Base-by-base conservation (phyloP, 192 early-diverging fungal species). In the Umbelopsis sp. region DNA sequence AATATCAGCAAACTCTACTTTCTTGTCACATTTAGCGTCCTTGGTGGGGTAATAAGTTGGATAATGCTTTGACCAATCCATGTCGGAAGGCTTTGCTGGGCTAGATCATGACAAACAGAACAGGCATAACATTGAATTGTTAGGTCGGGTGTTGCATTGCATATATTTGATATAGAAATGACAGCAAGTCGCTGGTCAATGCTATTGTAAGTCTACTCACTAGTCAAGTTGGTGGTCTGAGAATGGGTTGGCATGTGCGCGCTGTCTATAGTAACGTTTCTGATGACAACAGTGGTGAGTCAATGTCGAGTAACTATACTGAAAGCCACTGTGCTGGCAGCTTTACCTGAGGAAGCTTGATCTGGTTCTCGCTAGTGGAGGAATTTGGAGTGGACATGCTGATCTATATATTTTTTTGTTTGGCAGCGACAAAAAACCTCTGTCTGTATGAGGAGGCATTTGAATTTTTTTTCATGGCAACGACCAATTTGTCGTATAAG, bases 161-260 rank as follows among this genome's bases (percentile, higher is more conserved):
- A 66, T 54, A 53, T n/a, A 29, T 44, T 45, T 20, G 34, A 11
- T 9, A 2, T 44, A 56, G 45, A 20, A n/a, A n/a, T n/a, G n/a
- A n/a, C n/a, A n/a, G n/a, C n/a, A n/a, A n/a, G n/a, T n/a, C n/a
- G n/a, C n/a, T n/a, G n/a, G n/a, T n/a, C n/a, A 51, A 65, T n/a
- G 31, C 0, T 12, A 54, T 5, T 21, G 2, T 59, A 43, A 20
- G 22, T 0, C 41, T 29, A 86, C 86, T 77, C 85, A 94, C 87
- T 98, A 98, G 59, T 93, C 92, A 51, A 98, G 84, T 8, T 89
- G 85, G 77, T 98, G 95, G 79, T 99, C 98, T 26, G 94, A 96
- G 77, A 99, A 98, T 4, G 93, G 90, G 74, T 99, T 99, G 65
- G 96, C 95, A 73, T 99, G 98, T 12, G 98, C 98, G 54, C 97